phyloP scores from a whole-genome alignment of 768 basidiomycete genomes.

The Tylopilus sp. region DNA sequence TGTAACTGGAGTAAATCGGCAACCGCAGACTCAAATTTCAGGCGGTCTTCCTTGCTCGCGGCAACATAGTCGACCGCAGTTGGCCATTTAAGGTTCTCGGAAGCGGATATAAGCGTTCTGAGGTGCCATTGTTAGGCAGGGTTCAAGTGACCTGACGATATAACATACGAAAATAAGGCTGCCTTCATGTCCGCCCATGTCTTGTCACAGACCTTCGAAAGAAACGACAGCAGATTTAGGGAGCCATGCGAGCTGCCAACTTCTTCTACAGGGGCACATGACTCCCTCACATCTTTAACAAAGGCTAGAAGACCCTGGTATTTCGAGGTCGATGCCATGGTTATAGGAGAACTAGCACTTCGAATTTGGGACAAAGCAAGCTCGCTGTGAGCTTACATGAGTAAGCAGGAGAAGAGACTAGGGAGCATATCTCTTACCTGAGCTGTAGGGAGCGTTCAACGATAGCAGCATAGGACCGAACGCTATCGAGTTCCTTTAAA shows the following conservation, averaged over 20 bases:
- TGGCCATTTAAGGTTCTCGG: slow-evolving; percentile 88
- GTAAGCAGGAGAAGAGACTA: background rate
- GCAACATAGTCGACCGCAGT: slow-evolving; percentile 61
- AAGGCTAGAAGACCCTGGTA: slow-evolving; percentile 65
- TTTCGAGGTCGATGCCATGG: slow-evolving; percentile 44
- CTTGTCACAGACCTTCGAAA: slow-evolving; percentile 58
- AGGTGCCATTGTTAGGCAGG: background rate
- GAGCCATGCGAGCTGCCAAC: slow-evolving; percentile 42
- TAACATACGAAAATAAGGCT: slow-evolving; percentile 56
- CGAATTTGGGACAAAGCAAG: slow-evolving; percentile 52
- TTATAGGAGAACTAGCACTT: slow-evolving; percentile 36
- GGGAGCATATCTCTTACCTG: slow-evolving; percentile 47
- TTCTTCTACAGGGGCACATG: slow-evolving; percentile 46
- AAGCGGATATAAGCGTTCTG: slow-evolving; percentile 59
- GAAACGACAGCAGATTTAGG: slow-evolving; percentile 59
- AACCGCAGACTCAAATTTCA: slow-evolving; percentile 74
- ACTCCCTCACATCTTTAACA: slow-evolving; percentile 44
- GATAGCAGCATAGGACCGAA: slow-evolving; percentile 73
- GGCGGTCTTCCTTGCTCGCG: slow-evolving; percentile 47
- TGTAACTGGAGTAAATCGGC: slow-evolving; percentile 75
- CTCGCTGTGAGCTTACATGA: slow-evolving; percentile 43
- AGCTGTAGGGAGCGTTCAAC: slow-evolving; percentile 66
- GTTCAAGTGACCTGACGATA: background rate
- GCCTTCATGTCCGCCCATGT: slow-evolving; percentile 79
- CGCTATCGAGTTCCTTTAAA: slow-evolving; percentile 71